Base-by-base conservation (phyloP, 352 stramenopile genomes). In the Phytophthora uliginosa region DNA sequence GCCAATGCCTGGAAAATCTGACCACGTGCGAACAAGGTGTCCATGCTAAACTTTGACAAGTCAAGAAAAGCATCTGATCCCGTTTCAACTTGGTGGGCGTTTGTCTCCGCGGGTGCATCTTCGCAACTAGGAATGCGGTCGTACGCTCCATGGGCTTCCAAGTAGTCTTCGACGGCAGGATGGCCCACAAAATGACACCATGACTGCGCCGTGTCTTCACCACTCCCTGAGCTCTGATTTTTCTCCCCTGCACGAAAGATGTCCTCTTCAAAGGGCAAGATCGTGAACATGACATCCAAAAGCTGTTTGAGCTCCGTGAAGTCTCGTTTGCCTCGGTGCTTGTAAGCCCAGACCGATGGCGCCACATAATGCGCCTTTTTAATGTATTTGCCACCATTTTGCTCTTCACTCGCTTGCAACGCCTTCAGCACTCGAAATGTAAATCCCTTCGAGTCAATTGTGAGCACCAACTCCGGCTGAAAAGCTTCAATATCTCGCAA, bases 391-490 rank as follows among this genome's bases (percentile, higher is more conserved):
- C 17, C 10, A 58, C 42, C 54, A 12, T 0, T 33, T 4, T 69
- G 68, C 3, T 51, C 28, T 54, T 68, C 45, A 3, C 58, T 59
- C 0, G 28, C 59, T n/a, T 82, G 70, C 9, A 95, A 60, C 26
- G 69, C 71, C 24, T 82, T 74, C 7, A 92, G 67, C 18, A 93
- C 79, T 36, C 86, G 82, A 63, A 94, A 93, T 9, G 74, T 82
- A 66, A 95, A 93, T 45, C 86, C 88, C 60, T 95, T 95, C 9
- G 86, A 93, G 74, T 95, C 88, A 62, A 95, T 91, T 9, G 88
- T 90, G 22, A 95, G 77, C 38, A 95, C 73, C n/a, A 92, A 58
- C 34, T 93, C 79, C 12, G 88, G 88, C 28, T 79, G 62, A 33
- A 76, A 87, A 6, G 57, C 56, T 1, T 77, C 48, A 59, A 95